These are phyloP conservation scores for Hirschioporus abietinus DNA, from an alignment of 768 basidiomycete species.

Conservation along the genomic window DNA sequence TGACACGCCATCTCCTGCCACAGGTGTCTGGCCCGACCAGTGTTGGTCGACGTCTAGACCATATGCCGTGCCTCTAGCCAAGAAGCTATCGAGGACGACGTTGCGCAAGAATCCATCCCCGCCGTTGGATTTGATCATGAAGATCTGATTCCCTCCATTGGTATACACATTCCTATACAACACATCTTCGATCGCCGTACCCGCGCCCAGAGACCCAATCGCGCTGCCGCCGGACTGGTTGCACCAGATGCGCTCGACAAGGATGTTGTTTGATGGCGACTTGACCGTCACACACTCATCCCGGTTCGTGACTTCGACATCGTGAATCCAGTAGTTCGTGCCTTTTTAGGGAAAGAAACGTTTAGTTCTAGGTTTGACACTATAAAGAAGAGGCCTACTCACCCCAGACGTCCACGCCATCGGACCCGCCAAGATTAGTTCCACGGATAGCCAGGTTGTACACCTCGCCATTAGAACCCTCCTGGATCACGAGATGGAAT, in stretches of 20 bases:
- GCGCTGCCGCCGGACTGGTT: constrained; percentile 27
- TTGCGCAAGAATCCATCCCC: constrained; percentile 21
- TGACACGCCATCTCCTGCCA: constrained; percentile 21
- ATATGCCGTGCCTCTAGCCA: constrained; percentile 23
- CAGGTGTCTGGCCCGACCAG: constrained; percentile 20
- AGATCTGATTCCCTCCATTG: constrained; percentile 25
- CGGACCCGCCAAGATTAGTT: constrained; percentile 23
- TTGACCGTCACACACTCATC: constrained; percentile 30
- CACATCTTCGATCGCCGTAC: constrained; percentile 22
- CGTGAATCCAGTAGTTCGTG: constrained; percentile 27
- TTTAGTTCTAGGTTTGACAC: not conserved
- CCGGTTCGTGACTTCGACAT: constrained; percentile 27
- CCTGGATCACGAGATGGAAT: constrained; percentile 25
- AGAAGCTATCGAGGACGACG: constrained; percentile 25
- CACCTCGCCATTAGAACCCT: constrained; percentile 24
- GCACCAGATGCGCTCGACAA: constrained; percentile 28
- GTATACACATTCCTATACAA: constrained; percentile 24
- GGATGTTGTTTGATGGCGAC: constrained; percentile 22
- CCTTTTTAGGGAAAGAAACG: not conserved
- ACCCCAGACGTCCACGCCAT: constrained; percentile 27
- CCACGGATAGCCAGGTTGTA: constrained; percentile 28
- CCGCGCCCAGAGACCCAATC: constrained; percentile 22
- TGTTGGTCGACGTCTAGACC: constrained; percentile 24
- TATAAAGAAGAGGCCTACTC: not conserved
- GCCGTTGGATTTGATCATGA: constrained; percentile 25